These are phyloP conservation scores for Umbilicaria muhlenbergii DNA, from an alignment of 495 filamentous ascomycete genomes.

Conservation along the genomic window DNA sequence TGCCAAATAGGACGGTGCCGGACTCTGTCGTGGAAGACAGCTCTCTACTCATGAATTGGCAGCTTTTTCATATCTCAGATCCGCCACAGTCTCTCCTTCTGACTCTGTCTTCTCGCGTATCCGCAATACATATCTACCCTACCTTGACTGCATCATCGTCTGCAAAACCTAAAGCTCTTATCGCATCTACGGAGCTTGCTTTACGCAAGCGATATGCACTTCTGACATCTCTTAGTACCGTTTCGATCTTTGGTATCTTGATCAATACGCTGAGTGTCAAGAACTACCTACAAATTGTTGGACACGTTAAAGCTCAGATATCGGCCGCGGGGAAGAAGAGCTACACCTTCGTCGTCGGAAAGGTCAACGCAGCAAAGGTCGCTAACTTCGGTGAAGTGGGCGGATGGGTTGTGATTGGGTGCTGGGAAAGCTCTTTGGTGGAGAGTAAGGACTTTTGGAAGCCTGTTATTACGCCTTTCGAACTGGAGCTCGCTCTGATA, in stretches of 20 bases:
- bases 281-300: slow-evolving; percentile 73
- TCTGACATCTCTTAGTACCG: slow-evolving; percentile 64
- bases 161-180: slow-evolving; percentile 20
- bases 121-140: slow-evolving; percentile 62
- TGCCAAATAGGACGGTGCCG: slow-evolving; percentile 72
- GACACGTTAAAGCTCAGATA: slow-evolving; percentile 54
- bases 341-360: slow-evolving; percentile 93
- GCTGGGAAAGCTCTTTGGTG: slow-evolving; percentile 89
- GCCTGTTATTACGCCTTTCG: slow-evolving; percentile 84
- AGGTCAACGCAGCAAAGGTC: slow-evolving; percentile 87
- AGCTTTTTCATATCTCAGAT: slow-evolving; percentile 77
- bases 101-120: slow-evolving; percentile 70
- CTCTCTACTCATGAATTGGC: slow-evolving; percentile 47
- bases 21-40: slow-evolving; percentile 28
- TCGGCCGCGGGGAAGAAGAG: slow-evolving; percentile 70
- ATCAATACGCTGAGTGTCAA: slow-evolving; percentile 87
- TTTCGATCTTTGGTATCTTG: slow-evolving; percentile 75
- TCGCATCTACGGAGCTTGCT: slow-evolving; percentile 35
- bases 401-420: slow-evolving; percentile 94
- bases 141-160: slow-evolving; percentile 26
- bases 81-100: slow-evolving; percentile 76
- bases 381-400: slow-evolving; percentile 93
- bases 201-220: slow-evolving; percentile 80
- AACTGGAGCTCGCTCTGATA: slow-evolving; percentile 59
- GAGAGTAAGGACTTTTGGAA: slow-evolving; percentile 73